Evolutionary conservation across 805 yeast genomes (phyloP).

Genomic region (Yamadazyma insecticola): DNA sequence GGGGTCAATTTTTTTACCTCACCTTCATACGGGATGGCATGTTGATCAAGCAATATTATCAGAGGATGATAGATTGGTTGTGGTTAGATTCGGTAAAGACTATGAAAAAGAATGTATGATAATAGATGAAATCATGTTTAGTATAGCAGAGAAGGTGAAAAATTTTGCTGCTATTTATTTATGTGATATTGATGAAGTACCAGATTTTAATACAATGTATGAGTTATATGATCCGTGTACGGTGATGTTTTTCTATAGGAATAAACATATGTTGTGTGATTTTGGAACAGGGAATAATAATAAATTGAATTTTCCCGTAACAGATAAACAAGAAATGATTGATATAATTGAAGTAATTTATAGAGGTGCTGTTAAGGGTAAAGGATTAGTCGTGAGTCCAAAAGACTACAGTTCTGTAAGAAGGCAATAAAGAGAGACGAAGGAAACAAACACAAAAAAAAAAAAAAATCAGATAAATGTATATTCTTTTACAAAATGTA

Average conservation of each 20-base stretch:
- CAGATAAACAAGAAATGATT: conserved; percentile 82
- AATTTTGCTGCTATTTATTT: conserved; percentile 86
- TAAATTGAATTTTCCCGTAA: conserved; percentile 73
- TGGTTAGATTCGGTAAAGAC: conserved; percentile 84
- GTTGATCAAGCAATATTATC: conserved; percentile 95
- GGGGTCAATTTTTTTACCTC: conserved; percentile 83
- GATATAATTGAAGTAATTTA: conserved; percentile 87
- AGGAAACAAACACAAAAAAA: background rate
- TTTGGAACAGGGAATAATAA: conserved; percentile 98
- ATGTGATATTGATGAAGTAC: conserved; percentile 84
- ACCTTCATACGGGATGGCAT: conserved; percentile 86
- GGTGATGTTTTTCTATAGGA: conserved; percentile 88
- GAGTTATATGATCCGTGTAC: conserved; percentile 88
- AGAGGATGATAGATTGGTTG: conserved; percentile 84
- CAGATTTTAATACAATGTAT: conserved; percentile 86
- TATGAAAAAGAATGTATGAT: conserved; percentile 73
- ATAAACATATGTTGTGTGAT: conserved; percentile 97
- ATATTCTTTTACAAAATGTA: too few species aligned
- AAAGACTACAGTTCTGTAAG: conserved; percentile 49
- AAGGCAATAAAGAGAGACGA: conserved; percentile 6
- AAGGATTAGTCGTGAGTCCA: conserved; percentile 87
- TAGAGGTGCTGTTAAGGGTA: conserved; percentile 88
- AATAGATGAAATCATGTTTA: conserved; percentile 82
- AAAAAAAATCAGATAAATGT: background rate
- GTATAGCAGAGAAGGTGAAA: conserved; percentile 75